Percentiles rank a stretch among this genome's conserved stretches.
phyloP scores from a whole-genome alignment of 768 basidiomycete genomes.

The Rhodocollybia butyracea region DNA sequence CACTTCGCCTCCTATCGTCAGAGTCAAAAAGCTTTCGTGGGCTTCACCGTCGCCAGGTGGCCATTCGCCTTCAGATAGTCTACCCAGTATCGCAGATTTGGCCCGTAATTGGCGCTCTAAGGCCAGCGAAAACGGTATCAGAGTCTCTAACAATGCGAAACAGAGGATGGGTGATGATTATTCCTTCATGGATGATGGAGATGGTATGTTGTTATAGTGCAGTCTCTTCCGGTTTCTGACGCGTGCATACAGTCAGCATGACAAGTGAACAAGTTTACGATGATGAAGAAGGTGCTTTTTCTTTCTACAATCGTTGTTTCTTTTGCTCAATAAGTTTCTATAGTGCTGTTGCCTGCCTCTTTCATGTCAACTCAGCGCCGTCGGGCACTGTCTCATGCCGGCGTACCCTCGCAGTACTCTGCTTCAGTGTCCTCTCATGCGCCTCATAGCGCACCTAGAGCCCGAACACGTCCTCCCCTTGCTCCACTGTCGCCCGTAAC shows the following conservation, averaged over 20 bases:
- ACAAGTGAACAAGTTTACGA: slow-evolving; percentile 45
- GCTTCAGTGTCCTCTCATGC: slow-evolving; percentile 27
- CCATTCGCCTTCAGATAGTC: slow-evolving; percentile 25
- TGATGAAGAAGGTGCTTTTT: slow-evolving; percentile 45
- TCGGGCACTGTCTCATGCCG: slow-evolving; percentile 60
- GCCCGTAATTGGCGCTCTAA: slow-evolving; percentile 71
- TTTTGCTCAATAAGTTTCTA: slow-evolving; percentile 14
- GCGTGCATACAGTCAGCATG: slow-evolving; percentile 51
- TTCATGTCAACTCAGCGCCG: slow-evolving; percentile 50
- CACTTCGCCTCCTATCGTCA: slow-evolving; percentile 16
- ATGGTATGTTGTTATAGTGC: slow-evolving; percentile 30
- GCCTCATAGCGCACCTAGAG: slow-evolving; percentile 24
- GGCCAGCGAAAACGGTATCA: slow-evolving; percentile 70
- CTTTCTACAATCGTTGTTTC: not conserved
- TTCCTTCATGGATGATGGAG: slow-evolving; percentile 37
- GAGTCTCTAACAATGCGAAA: slow-evolving; percentile 44
- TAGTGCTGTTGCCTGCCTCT: slow-evolving; percentile 57
- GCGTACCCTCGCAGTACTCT: slow-evolving; percentile 32
- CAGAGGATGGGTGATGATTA: slow-evolving; percentile 46
- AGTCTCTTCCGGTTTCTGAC: slow-evolving; percentile 22
- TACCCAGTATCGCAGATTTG: slow-evolving; percentile 53
- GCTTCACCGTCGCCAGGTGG: slow-evolving; percentile 10
- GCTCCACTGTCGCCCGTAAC: slow-evolving; percentile 4
- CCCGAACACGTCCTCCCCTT: slow-evolving; percentile 12
- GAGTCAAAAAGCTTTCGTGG: slow-evolving; percentile 19